Base-by-base conservation (phyloP, 352 stramenopile genomes). In the Globisporangium camurandrum region DNA sequence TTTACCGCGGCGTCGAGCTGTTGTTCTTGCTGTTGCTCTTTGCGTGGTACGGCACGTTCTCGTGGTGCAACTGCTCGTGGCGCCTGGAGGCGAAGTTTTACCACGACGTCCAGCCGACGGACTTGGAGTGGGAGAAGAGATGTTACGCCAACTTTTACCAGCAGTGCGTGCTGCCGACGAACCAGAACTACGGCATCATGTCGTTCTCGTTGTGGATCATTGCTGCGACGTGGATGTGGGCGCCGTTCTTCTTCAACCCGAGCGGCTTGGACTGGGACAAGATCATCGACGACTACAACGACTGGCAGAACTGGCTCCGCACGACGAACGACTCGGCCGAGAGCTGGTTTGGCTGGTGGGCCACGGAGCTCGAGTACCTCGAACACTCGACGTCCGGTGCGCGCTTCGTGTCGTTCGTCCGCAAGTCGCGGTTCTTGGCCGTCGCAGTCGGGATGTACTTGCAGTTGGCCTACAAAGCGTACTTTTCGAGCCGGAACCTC, bases 241-340 rank as follows among this genome's bases (percentile, higher is more conserved):
- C 74, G 6, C 83, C 83, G 33, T 92, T 94, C 67, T 81, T 94
- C 62, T 94, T 99, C 66, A 99, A 99, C 64, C 96, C 96, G 22
- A 93, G 97, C 33, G 97, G 93, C 28, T 87, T 99, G 51, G 95
- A 99, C 56, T 99, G 95, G 95, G 90, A 97, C 67, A 96, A 98
- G 64, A 85, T 98, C 31, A 86, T 88, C 26, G 75, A 89, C 19
- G 96, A 99, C 73, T 98, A 89, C 66, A 87, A 83, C 46, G 78
- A 93, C 50, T 98, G 93, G 84, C 80, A 98, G 38, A 83, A 90
- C 46, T 98, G 95, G 95, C 88, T 98, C 51, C 69, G 57, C 12
- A 92, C 81, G 36, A 88, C 75, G 12, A 93, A 94, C 26, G 84
- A 94, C 56, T 92, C 81, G 11, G 75, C 80, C 16, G 73, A 91